Evolutionary conservation across 164 flowering plant species (phyloP).

Genomic region (Paratinospora sagittata): DNA sequence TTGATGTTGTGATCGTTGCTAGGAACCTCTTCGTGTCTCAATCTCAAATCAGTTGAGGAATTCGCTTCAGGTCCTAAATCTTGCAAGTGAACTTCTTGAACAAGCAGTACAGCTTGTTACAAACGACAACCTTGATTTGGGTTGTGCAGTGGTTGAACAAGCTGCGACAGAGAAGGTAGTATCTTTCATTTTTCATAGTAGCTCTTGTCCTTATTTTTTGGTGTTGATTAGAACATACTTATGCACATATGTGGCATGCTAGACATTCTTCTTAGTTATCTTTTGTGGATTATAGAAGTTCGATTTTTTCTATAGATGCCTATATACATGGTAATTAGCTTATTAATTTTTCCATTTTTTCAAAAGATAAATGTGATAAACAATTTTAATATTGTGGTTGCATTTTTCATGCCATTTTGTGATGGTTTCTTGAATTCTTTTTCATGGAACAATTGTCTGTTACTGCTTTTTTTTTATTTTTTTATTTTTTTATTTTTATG

Average conservation of each 20-base stretch:
- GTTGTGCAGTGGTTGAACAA: conserved; percentile 91
- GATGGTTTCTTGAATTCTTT: too few species aligned
- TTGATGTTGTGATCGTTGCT: conserved; percentile 9
- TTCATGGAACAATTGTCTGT: too few species aligned
- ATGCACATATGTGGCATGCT: background rate
- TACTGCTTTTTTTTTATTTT: too few species aligned
- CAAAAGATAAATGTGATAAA: too few species aligned
- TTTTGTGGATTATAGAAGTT: background rate
- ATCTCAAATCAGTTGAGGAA: conserved; percentile 69
- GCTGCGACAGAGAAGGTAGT: conserved; percentile 91
- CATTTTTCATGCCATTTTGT: too few species aligned
- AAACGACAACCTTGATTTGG: conserved; percentile 95
- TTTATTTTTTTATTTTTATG: too few species aligned
- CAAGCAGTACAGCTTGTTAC: conserved; percentile 78
- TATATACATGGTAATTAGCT: too few species aligned
- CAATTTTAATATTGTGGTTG: too few species aligned
- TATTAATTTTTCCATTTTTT: too few species aligned
- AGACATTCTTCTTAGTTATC: background rate
- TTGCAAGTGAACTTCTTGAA: conserved; percentile 58
- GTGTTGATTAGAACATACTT: background rate
- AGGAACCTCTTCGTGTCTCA: conserved; percentile 90
- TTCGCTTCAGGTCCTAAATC: conserved; percentile 55
- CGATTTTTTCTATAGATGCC: too few species aligned
- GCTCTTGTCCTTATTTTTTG: background rate
- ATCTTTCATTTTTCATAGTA: background rate